A percentile compares a stretch with the other conserved stretches of the same genome.
phyloP scores from a whole-genome alignment of 768 basidiomycete genomes.

The Auricularia cornea region DNA sequence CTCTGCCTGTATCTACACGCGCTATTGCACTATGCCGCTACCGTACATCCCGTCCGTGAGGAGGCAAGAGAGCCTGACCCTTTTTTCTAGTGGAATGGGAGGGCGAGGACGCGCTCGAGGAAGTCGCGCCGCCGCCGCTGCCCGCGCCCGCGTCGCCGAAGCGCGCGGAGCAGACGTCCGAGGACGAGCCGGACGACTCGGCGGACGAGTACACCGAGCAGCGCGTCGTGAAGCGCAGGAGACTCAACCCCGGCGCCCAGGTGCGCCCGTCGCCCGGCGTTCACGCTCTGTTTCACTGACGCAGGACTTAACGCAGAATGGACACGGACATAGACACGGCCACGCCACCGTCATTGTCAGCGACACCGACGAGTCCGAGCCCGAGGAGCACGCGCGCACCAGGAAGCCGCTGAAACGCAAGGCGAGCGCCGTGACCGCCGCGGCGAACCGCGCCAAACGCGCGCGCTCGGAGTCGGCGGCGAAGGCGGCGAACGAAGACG shows the following conservation, averaged over 20 bases:
- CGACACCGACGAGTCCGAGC: not conserved
- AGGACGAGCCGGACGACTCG: slow-evolving; percentile 58
- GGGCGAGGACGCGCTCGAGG: slow-evolving; percentile 50
- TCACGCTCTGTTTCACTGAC: too few relatives aligned
- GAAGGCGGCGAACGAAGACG: slow-evolving; percentile 48
- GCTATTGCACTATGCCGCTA: too few relatives aligned
- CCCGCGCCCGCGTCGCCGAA: slow-evolving; percentile 25
- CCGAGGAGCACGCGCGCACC: not conserved
- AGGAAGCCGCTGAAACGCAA: slow-evolving; percentile 25
- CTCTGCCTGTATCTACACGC: too few relatives aligned
- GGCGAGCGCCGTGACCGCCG: slow-evolving; percentile 13
- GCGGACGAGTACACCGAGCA: slow-evolving; percentile 22
- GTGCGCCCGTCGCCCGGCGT: too few relatives aligned
- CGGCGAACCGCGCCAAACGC: slow-evolving; percentile 36
- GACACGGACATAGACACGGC: not conserved
- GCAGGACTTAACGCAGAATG: slow-evolving; percentile 1
- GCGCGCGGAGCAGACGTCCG: slow-evolving; percentile 33
- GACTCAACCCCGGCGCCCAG: not conserved
- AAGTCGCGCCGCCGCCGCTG: slow-evolving; percentile 18
- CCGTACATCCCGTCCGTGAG: not conserved
- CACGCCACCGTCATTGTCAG: slow-evolving; percentile 11
- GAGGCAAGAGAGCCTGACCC: not conserved
- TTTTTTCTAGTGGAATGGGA: slow-evolving; percentile 59
- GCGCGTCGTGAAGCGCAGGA: slow-evolving; percentile 5
- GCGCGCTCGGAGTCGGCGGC: slow-evolving; percentile 30